Evolutionary conservation across 1,284 basidiomycete species (phyloP).

Genomic region (Cryptococcus wingfieldii): DNA sequence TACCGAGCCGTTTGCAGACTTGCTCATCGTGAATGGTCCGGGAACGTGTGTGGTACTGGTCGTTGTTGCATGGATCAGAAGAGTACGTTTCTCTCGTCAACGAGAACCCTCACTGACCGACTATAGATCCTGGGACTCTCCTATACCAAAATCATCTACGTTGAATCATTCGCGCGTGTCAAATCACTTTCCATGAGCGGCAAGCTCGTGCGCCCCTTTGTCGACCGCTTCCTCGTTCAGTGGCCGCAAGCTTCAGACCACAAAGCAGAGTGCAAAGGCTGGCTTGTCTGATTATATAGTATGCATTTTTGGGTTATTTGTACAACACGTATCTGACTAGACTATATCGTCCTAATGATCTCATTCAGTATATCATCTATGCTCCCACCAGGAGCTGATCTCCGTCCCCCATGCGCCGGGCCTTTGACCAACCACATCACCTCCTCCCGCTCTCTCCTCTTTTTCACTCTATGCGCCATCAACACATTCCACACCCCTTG

Average conservation of each 20-base stretch:
- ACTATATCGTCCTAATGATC: slow-evolving; percentile 11
- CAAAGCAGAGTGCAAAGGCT: slow-evolving; percentile 14
- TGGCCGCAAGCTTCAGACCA: slow-evolving; percentile 62
- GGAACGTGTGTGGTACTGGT: slow-evolving; percentile 87
- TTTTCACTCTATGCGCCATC: slow-evolving; percentile 30
- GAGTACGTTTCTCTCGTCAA: slow-evolving; percentile 60
- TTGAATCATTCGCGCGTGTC: slow-evolving; percentile 94
- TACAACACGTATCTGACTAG: slow-evolving; percentile 4
- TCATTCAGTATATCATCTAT: slow-evolving; percentile 13
- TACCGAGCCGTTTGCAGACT: slow-evolving; percentile 59
- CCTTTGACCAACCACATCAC: slow-evolving; percentile 36
- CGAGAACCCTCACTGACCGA: slow-evolving; percentile 1
- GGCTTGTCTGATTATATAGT: slow-evolving; percentile 10
- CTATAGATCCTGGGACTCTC: slow-evolving; percentile 68
- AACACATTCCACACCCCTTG: slow-evolving; percentile 27
- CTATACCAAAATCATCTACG: slow-evolving; percentile 74
- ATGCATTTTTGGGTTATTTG: slow-evolving; percentile 10
- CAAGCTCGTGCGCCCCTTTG: slow-evolving; percentile 70
- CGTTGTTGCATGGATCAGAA: slow-evolving; percentile 65
- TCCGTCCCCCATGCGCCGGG: slow-evolving; percentile 6
- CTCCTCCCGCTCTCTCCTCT: slow-evolving; percentile 24
- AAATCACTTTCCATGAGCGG: slow-evolving; percentile 76
- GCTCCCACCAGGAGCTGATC: background rate
- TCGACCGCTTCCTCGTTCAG: slow-evolving; percentile 83
- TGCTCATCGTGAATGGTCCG: slow-evolving; percentile 88